Conservation (phyloP, 2,329 filamentous ascomycete genomes). For the Rhynchosporium graminicola region DNA sequence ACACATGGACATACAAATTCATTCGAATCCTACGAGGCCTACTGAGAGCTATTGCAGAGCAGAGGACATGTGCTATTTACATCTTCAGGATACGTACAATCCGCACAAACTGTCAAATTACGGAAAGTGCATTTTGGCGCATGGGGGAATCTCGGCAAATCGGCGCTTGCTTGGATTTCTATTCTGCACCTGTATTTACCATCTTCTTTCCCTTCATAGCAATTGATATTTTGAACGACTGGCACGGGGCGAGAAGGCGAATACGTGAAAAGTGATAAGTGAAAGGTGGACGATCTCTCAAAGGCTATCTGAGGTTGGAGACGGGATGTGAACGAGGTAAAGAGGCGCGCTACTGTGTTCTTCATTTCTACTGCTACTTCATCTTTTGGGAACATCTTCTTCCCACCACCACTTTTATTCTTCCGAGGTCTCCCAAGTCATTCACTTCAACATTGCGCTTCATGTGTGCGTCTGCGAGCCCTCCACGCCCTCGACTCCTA, state of each 20-base stretch:
- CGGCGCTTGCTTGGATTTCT: conserved; percentile 24
- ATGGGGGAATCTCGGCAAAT: conserved; percentile 26
- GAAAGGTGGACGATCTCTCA: conserved; percentile 28
- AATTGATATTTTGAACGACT: conserved; percentile 36
- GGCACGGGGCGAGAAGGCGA: conserved; percentile 27
- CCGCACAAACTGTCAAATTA: conserved; percentile 14
- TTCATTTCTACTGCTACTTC: conserved; percentile 25
- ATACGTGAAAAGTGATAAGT: conserved; percentile 35
- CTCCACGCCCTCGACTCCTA: conserved; percentile 17
- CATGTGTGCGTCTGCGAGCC: conserved; percentile 34
- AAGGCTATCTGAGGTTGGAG: conserved; percentile 23
- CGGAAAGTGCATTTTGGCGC: conserved; percentile 14
- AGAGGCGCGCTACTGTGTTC: conserved; percentile 24
- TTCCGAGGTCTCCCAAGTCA: conserved; percentile 21
- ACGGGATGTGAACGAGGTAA: conserved; percentile 32
- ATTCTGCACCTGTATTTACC: conserved; percentile 26
- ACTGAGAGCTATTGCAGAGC: not conserved
- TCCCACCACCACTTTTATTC: conserved; percentile 20
- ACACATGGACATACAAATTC: not conserved
- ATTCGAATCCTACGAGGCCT: not conserved
- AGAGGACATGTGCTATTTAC: not conserved
- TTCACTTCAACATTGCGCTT: conserved; percentile 30
- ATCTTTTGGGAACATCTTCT: conserved; percentile 22
- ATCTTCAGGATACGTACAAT: conserved; percentile 6
- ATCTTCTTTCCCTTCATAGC: conserved; percentile 34